Conservation (phyloP, 805 yeast genomes). For the Pichia heedii region DNA sequence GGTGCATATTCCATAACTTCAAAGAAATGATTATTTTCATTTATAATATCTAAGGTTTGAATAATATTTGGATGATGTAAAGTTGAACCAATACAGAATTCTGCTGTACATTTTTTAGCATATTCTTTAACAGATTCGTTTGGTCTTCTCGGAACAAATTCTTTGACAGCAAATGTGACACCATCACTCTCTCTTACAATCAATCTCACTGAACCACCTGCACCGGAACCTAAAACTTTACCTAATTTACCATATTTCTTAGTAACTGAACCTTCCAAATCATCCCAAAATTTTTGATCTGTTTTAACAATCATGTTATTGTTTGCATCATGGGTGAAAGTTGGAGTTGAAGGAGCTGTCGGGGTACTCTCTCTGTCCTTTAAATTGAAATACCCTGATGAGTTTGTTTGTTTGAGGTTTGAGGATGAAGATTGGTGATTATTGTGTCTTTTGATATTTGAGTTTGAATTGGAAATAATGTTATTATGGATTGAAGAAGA, state of each 20-base stretch:
- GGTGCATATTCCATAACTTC: conserved; percentile 87
- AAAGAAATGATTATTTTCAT: conserved; percentile 60
- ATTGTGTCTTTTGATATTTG: too few relatives aligned
- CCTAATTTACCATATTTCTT: conserved; percentile 68
- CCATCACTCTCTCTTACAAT: conserved; percentile 61
- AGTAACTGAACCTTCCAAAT: conserved; percentile 43
- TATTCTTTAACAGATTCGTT: conserved; percentile 68
- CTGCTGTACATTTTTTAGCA: conserved; percentile 84
- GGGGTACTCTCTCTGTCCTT: background rate
- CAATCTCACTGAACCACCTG: conserved; percentile 79
- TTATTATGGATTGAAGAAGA: background rate
- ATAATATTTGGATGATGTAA: conserved; percentile 75
- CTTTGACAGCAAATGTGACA: conserved; percentile 74
- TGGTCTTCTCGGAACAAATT: conserved; percentile 63
- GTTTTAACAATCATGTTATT: conserved; percentile 33
- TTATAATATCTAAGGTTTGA: conserved; percentile 65
- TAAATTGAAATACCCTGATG: background rate
- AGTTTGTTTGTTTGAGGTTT: background rate
- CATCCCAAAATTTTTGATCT: conserved; percentile 33
- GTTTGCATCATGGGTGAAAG: conserved; percentile 32
- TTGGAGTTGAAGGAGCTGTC: conserved; percentile 22
- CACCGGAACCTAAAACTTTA: conserved; percentile 73
- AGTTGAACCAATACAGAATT: conserved; percentile 77
- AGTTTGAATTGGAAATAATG: background rate
- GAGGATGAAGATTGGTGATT: conserved; percentile 17